These are phyloP conservation scores for Colletotrichum gloeosporioides DNA, from an alignment of 2,329 filamentous ascomycete genomes.

Conservation along the genomic window DNA sequence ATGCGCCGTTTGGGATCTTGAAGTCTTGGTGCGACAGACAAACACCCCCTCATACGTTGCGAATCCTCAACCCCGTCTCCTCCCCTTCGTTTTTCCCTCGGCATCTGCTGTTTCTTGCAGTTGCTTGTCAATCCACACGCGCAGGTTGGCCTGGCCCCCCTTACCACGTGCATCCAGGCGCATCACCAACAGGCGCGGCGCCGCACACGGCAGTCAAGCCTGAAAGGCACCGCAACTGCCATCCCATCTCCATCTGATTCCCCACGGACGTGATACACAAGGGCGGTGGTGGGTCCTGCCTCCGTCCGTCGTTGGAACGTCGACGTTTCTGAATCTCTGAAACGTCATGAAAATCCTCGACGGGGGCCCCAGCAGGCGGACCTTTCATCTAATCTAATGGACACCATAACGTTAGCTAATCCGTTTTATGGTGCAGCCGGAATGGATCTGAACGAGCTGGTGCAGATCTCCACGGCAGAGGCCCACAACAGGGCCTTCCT, in stretches of 20 bases:
- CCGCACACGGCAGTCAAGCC: neutral
- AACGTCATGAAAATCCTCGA: neutral
- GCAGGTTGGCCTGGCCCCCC: neutral
- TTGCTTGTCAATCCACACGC: neutral
- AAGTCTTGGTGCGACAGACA: neutral
- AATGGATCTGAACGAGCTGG: conserved; percentile 26
- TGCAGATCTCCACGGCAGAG: conserved; percentile 26
- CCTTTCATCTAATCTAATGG: neutral
- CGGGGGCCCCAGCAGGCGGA: neutral
- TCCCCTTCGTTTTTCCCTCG: neutral
- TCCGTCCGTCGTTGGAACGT: neutral
- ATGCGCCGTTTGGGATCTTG: neutral
- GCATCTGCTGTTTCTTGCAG: neutral
- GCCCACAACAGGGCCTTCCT: conserved; percentile 28
- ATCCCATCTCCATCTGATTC: conserved; percentile 12
- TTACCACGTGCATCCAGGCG: neutral
- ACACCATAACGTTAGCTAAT: neutral
- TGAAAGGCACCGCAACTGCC: neutral
- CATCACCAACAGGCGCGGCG: neutral
- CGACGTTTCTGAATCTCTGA: conserved; percentile 10
- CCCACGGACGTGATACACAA: conserved; percentile 16
- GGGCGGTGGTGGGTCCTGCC: neutral
- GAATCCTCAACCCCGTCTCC: neutral
- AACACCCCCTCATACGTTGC: neutral
- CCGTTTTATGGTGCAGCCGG: conserved; percentile 18